Conservation (phyloP, 495 filamentous ascomycete genomes). For the Podospora sp. region DNA sequence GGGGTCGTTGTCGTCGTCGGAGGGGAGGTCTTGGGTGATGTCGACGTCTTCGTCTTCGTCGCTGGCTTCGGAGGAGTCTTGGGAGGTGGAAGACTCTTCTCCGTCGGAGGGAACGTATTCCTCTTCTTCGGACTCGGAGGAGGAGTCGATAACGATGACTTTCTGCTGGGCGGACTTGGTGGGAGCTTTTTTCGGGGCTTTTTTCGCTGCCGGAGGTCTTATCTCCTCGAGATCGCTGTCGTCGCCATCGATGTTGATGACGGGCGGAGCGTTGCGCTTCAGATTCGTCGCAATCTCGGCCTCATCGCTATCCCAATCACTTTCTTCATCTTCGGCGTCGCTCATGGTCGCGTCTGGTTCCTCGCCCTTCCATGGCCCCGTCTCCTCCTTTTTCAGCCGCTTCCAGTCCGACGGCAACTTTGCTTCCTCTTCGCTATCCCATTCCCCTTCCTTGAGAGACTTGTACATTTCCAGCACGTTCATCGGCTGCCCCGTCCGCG, state of each 20-base stretch:
- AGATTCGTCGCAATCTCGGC: conserved; percentile 9
- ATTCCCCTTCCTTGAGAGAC: neutral
- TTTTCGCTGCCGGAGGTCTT: neutral
- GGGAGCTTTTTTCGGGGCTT: neutral
- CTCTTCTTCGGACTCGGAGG: neutral
- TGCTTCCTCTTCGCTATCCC: neutral
- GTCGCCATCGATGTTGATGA: neutral
- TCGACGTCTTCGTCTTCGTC: neutral
- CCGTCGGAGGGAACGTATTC: neutral
- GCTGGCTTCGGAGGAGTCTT: neutral
- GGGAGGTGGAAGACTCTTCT: no score
- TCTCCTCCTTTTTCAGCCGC: neutral
- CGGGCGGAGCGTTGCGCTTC: neutral
- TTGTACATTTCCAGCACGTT: conserved; percentile 18
- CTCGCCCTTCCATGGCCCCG: neutral
- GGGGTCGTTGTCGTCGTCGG: neutral
- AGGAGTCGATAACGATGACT: neutral
- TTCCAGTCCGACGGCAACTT: neutral
- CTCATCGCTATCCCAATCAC: conserved; percentile 12
- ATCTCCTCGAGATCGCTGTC: neutral
- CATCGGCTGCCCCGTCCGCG: neutral
- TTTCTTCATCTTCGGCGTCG: neutral
- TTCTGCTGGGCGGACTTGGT: no score
- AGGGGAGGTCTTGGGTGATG: neutral
- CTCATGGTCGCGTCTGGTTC: conserved; percentile 8